phyloP scores from a whole-genome alignment of 371 early-diverging fungal species.

The Dichotomocladium elegans region DNA sequence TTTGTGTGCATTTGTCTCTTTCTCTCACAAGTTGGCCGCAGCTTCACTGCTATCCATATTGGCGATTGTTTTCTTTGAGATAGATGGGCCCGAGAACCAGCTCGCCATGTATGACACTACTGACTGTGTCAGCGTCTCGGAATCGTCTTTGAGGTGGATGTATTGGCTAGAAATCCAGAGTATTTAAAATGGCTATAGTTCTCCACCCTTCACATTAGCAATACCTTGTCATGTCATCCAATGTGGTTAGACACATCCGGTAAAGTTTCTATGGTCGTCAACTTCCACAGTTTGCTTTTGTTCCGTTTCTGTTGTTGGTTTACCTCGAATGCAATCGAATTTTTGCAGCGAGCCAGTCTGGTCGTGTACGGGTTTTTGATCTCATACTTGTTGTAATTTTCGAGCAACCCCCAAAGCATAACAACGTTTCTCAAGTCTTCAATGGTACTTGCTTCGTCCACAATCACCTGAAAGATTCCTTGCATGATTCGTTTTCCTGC shows the following conservation, averaged over 20 bases:
- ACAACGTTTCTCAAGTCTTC: slow-evolving; percentile 29
- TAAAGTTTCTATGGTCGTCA: slow-evolving; percentile 23
- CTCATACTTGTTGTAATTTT: slow-evolving; percentile 59
- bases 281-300: neutral
- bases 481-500: too few relatives aligned
- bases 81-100: slow-evolving; percentile 32
- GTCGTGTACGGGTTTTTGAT: slow-evolving; percentile 41
- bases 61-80: slow-evolving; percentile 9
- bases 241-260: slow-evolving; percentile 18
- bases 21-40: slow-evolving; percentile 39
- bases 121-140: slow-evolving; percentile 38
- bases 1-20: neutral
- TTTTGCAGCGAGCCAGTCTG: slow-evolving; percentile 24
- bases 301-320: neutral
- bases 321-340: slow-evolving; percentile 16
- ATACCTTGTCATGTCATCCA: slow-evolving; percentile 37
- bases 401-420: slow-evolving; percentile 43
- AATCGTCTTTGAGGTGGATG: slow-evolving; percentile 43
- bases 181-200: neutral
- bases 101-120: slow-evolving; percentile 45
- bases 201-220: neutral
- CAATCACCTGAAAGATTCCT: slow-evolving; percentile 28
- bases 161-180: slow-evolving; percentile 24
- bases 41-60: slow-evolving; percentile 31
- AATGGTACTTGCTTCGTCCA: slow-evolving; percentile 12